Base-by-base conservation (phyloP, 176 grass and related monocot species). In the Carex pumila region DNA sequence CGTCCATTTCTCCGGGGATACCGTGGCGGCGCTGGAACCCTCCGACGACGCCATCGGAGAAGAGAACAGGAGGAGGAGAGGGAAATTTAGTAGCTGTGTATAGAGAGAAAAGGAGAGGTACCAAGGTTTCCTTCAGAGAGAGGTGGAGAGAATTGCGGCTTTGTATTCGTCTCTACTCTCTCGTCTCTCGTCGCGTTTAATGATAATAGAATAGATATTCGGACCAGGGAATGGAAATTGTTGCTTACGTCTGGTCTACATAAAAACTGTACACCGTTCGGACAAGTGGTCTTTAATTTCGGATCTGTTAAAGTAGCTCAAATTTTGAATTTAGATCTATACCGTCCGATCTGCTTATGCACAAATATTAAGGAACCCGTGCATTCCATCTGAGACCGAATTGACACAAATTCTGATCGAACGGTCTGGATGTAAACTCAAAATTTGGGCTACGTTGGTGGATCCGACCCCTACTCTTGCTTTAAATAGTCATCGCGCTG, bases 41-140 rank as follows among this genome's bases (percentile, higher is more conserved):
- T 85, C 83, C 68, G 83, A 70, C 71, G 69, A 72, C 83, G 65
- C 68, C 83, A 71, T 85, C 61, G 62, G n/a, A 83, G 41, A 31
- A 68, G 61, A 67, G 61, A 62, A 36, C 6, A 54, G 56, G 7
- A 18, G 19, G 54, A 19, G 15, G 54, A 61, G 55, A 80, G 30
- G 12, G 15, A n/a, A 36, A 17, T 41, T 80, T 58, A 36, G 77
- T 39, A 43, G 66, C 41, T 52, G 30, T 7, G 43, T 62, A 6
- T 25, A 15, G 72, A 76, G 49, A 47, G 37, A 14, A 18, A 78
- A 56, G 3, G 10, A 8, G 12, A 77, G 72, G n/a, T 21, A 2
- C 29, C 65, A 39, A 69, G 34, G 0, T 68, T 36, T 32, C 17
- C 36, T 14, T 18, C 6, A 18, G 50, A 31, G 25, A 25, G 25